Evolutionary conservation across 495 filamentous ascomycete genomes (phyloP).

Genomic region (Penicillium samsonianum): DNA sequence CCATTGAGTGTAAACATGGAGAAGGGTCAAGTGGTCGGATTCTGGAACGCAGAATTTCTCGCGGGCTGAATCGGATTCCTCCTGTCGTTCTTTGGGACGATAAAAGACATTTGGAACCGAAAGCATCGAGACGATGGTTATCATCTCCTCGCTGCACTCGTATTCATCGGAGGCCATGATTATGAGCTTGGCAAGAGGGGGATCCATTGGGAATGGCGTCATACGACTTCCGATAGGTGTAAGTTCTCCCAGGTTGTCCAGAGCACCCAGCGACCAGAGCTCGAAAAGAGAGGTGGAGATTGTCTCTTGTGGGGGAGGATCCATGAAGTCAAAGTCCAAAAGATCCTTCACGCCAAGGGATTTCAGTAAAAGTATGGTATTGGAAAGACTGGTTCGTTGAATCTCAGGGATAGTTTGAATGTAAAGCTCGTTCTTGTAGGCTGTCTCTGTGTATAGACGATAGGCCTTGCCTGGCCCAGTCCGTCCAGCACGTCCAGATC

Average conservation of each 20-base stretch:
- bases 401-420: conserved; percentile 98
- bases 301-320: conserved; percentile 96
- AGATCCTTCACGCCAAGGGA: conserved; percentile 93
- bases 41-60: conserved; percentile 99
- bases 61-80: conserved; percentile 93
- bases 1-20: conserved; percentile 97
- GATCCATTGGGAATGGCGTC: conserved; percentile 98
- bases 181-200: conserved; percentile 87
- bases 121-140: conserved; percentile 97
- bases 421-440: conserved; percentile 96
- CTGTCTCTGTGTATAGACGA: conserved; percentile 89
- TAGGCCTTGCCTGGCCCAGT: conserved; percentile 97
- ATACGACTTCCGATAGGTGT: conserved; percentile 86
- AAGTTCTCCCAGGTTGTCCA: conserved; percentile 91
- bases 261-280: conserved; percentile 92
- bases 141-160: conserved; percentile 93
- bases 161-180: conserved; percentile 85
- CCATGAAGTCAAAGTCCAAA: conserved; percentile 99
- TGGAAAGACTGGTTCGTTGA: conserved; percentile 91
- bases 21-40: conserved; percentile 92
- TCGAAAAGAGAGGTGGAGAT: conserved; percentile 98
- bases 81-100: conserved; percentile 93
- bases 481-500: conserved; percentile 89
- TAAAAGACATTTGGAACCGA: conserved; percentile 97
- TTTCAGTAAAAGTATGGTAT: conserved; percentile 92